phyloP scores from a whole-genome alignment of 331 rosid species.

The Rosa hybrid region DNA sequence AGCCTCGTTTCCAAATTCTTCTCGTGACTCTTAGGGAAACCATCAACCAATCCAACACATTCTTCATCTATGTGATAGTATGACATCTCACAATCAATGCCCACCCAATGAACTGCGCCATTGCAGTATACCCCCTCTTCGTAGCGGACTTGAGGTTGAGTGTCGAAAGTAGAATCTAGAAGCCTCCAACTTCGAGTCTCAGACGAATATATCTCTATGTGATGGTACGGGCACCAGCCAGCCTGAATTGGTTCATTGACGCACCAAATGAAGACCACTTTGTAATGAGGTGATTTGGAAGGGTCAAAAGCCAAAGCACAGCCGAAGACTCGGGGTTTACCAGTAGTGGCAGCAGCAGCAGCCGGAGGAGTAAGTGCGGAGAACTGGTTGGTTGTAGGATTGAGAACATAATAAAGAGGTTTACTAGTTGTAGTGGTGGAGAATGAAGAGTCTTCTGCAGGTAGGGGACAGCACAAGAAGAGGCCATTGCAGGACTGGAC shows the following conservation, averaged over 20 bases:
- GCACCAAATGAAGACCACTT: background rate
- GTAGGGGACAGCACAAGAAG: no score
- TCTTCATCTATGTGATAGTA: background rate
- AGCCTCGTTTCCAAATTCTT: background rate
- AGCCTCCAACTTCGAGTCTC: background rate
- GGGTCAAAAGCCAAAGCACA: background rate
- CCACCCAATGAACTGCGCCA: background rate
- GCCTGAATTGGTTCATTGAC: background rate
- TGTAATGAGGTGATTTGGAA: background rate
- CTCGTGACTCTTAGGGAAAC: background rate
- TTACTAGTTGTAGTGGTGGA: background rate
- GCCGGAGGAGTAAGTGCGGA: background rate
- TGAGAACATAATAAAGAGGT: background rate
- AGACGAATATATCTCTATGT: background rate
- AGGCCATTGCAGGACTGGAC: no score
- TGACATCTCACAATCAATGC: background rate
- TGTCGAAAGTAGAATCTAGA: background rate
- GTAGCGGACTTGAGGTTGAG: background rate
- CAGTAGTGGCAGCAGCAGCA: background rate
- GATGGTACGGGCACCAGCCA: background rate
- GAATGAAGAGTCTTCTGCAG: no score
- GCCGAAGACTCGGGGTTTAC: background rate
- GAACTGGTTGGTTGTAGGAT: background rate
- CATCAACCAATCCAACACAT: background rate
- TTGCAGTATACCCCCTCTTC: background rate